These are phyloP conservation scores for Fusarium nodosum DNA, from an alignment of 2,329 filamentous ascomycete species.

Conservation along the genomic window DNA sequence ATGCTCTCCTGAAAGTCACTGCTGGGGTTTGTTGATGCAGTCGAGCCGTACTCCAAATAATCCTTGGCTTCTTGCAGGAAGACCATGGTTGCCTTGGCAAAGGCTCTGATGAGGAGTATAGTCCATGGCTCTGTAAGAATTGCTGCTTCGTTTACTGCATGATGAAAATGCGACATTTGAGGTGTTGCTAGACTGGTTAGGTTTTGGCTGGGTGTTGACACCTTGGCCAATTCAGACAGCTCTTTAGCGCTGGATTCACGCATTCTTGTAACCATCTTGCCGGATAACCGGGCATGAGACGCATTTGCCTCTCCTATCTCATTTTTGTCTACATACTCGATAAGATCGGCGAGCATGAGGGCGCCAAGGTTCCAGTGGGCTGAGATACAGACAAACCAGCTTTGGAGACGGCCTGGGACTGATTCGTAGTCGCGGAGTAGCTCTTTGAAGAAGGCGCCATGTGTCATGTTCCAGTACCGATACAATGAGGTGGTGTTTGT, in stretches of 20 bases:
- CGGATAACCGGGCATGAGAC: conserved; percentile 44
- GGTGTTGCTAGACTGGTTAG: conserved; percentile 19
- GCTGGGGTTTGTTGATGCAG: conserved; percentile 38
- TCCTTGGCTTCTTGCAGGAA: conserved; percentile 54
- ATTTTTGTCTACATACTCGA: conserved; percentile 64
- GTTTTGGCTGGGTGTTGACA: conserved; percentile 55
- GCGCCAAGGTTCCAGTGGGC: conserved; percentile 70
- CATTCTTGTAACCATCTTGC: conserved; percentile 57
- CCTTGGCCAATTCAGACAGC: conserved; percentile 63
- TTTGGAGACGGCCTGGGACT: conserved; percentile 66
- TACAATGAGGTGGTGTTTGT: conserved; percentile 62
- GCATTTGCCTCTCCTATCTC: conserved; percentile 41
- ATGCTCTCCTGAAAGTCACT: conserved; percentile 51
- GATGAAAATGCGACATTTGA: conserved; percentile 61
- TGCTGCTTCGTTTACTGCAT: conserved; percentile 66
- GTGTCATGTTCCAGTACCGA: conserved; percentile 66
- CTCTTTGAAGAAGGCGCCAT: conserved; percentile 65
- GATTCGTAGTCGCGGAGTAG: conserved; percentile 62
- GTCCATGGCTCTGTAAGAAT: conserved; percentile 72
- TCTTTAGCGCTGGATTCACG: conserved; percentile 59
- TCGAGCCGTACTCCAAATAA: conserved; percentile 38
- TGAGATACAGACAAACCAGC: conserved; percentile 70
- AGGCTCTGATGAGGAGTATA: conserved; percentile 66
- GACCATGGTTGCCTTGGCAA: conserved; percentile 61
- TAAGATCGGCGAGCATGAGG: conserved; percentile 66